Conservation (phyloP, 2,329 filamentous ascomycete genomes). For the Stemphylium vesicarium region DNA sequence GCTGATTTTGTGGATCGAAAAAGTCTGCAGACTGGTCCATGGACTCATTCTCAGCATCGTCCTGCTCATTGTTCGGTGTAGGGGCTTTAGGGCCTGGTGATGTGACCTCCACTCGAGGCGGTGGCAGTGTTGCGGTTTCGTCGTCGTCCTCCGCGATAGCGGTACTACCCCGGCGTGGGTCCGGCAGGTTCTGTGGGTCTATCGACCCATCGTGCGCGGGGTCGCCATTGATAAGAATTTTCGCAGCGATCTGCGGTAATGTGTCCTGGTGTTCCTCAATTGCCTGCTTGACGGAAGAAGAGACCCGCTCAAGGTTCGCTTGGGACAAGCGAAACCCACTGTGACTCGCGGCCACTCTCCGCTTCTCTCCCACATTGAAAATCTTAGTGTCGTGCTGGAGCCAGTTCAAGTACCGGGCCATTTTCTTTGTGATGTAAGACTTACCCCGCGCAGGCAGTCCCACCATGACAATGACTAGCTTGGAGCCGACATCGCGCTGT, state of each 20-base stretch:
- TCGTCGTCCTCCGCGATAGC: slow-evolving; percentile 30
- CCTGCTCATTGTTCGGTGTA: slow-evolving; percentile 24
- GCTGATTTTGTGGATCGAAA: slow-evolving; percentile 88
- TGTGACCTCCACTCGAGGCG: slow-evolving; percentile 43
- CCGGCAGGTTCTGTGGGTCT: slow-evolving; percentile 41
- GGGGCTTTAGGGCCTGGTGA: slow-evolving; percentile 41
- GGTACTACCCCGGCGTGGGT: slow-evolving; percentile 34
- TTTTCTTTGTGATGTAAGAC: slow-evolving; percentile 98
- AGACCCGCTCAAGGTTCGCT: slow-evolving; percentile 35
- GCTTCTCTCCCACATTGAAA: slow-evolving; percentile 95
- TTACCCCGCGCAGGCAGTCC: slow-evolving; percentile 94
- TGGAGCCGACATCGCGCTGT: slow-evolving; percentile 90
- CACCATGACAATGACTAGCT: slow-evolving; percentile 98
- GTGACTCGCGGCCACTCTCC: slow-evolving; percentile 77
- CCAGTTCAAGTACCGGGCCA: slow-evolving; percentile 95
- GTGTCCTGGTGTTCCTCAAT: slow-evolving; percentile 37
- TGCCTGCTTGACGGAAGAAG: slow-evolving; percentile 31
- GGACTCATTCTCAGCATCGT: slow-evolving; percentile 52
- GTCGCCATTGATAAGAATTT: slow-evolving; percentile 66
- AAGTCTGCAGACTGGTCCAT: slow-evolving; percentile 92
- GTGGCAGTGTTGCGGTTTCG: slow-evolving; percentile 16
- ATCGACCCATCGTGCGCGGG: slow-evolving; percentile 47
- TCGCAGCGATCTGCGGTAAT: slow-evolving; percentile 54
- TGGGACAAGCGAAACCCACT: slow-evolving; percentile 50
- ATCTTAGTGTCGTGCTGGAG: slow-evolving; percentile 94